Base-by-base conservation (phyloP, 2,329 filamentous ascomycete genomes). In the Didymella lethalis region DNA sequence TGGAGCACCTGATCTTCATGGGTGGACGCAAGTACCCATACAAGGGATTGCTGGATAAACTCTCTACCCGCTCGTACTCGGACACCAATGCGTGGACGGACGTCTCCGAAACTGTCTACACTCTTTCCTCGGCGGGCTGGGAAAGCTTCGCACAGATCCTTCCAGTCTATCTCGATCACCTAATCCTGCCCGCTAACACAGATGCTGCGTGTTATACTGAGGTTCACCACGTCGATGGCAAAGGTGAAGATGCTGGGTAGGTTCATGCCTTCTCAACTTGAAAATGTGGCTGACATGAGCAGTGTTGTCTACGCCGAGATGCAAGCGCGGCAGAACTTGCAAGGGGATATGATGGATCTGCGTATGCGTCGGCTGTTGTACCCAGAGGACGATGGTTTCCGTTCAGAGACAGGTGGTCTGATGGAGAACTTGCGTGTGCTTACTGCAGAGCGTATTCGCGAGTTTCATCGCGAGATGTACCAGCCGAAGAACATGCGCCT, bases 371-470 rank as follows among this genome's bases (percentile, higher is more conserved):
- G 91, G 2, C 81, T 95, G 44, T 82, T 97, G 34, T 99, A 98
- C 69, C 93, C 93, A 0, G 88, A 95, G 75, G 90, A 91, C 46
- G 88, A 96, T 54, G 95, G 95, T 2, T 99, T 97, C 74, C 89
- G 94, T 58, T 98, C 97, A 68, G 95, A 99, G 79, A 99, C 95
- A n/a, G 95, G 95, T 12, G 95, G 95, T 14, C 92, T 97, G 89
- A 96, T 96, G 81, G 92, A 97, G 69, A 90, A 93, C 32, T 83
- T 99, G 48, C 88, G 95, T 41, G 88, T 93, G 3, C 81, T 99
- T 46, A 95, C 92, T 0, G 88, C 93, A 1, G 90, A 97, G 51
- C 88, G 93, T 38, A 99, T 99, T 65, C 89, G 95, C n/a, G 87
- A 89, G 58, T 99, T 98, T 71, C 95, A 99, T 77, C 88, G 88